phyloP scores from a whole-genome alignment of 2,329 filamentous ascomycete genomes.

The Cordyceps pruinosa region DNA sequence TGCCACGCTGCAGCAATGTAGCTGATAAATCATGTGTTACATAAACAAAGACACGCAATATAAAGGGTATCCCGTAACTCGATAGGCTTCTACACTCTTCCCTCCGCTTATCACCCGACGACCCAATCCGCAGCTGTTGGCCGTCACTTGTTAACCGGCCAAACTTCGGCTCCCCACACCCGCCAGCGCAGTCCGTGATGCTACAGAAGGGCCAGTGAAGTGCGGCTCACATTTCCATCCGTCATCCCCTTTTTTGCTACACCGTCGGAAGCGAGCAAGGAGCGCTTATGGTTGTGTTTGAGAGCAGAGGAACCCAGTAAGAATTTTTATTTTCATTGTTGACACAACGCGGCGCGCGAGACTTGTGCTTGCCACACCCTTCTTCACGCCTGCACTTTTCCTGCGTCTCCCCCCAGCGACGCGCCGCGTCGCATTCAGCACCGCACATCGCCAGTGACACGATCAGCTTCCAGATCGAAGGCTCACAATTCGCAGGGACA shows the following conservation, averaged over 20 bases:
- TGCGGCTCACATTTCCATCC: slow-evolving; percentile 4
- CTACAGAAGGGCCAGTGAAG: not conserved
- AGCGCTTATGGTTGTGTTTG: not conserved
- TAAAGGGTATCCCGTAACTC: too few species aligned
- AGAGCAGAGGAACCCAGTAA: slow-evolving; percentile 7
- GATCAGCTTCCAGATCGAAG: not conserved
- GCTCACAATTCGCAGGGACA: not conserved
- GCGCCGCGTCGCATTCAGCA: slow-evolving; percentile 4
- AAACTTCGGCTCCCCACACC: slow-evolving; percentile 13
- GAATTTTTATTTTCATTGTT: not conserved
- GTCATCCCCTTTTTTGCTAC: slow-evolving; percentile 5
- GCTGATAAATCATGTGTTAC: too few species aligned
- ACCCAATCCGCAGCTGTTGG: too few species aligned
- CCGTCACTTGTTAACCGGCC: too few species aligned
- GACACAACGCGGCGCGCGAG: not conserved
- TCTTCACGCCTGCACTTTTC: not conserved
- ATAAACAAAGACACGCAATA: too few species aligned
- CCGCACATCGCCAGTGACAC: not conserved
- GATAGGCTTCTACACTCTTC: too few species aligned
- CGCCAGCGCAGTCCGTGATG: not conserved
- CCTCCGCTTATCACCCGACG: too few species aligned
- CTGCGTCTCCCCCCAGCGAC: not conserved
- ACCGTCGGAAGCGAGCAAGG: not conserved
- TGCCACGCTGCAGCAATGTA: too few species aligned
- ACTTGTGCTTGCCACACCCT: not conserved